Evolutionary conservation across 805 yeast genomes (phyloP), one percentile per base, ranked within the genome.

Genomic region (Sugiyamaella valdiviana): DNA sequence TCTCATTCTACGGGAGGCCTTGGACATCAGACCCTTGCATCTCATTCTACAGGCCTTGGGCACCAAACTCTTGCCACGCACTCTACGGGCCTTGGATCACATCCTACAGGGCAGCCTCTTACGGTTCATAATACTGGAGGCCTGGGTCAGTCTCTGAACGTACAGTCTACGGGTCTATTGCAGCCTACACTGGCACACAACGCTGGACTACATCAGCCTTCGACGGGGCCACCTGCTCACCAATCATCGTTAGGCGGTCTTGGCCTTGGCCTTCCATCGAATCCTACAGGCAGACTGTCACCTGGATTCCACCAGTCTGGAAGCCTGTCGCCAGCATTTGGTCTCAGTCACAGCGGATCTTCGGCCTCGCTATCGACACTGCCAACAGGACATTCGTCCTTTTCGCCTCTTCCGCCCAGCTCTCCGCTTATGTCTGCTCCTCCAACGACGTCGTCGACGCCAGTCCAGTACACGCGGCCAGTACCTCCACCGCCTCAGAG

Each of bases 401-500:
- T 26, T 12, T 43, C 46, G 12, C 46, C 46, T 4, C 14, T 17
- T 14, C 39, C 39, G 12, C 19, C 39, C 9, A 16, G 19, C 21
- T 19, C 46, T 20, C 26, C 39, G 19, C 12, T 23, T 10, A 39
- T 17, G 22, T 36, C 46, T 32, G 39, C 39, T 22, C 44, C 49
- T 12, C 39, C 44, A 5, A 15, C 44, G 10, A 16, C 21, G 21
- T 29, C 44, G 7, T n/a, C 36, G 2, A 24, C 36, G 17, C 44
- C 36, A 5, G 36, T 17, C 7, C 42, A n/a, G 36, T 41, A 41
- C 29, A 23, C 44, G n/a, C 19, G 42, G 12, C 47, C 47, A 14
- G 39, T 42, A 5, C 47, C 47, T 15, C 42, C 42, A n/a, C 47
- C 47, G 7, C 47, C 47, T 19, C 39, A 44, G 17, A 44, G 16